Base-by-base conservation (phyloP, 306 rosid genomes). In the Dryas alaskensis region DNA sequence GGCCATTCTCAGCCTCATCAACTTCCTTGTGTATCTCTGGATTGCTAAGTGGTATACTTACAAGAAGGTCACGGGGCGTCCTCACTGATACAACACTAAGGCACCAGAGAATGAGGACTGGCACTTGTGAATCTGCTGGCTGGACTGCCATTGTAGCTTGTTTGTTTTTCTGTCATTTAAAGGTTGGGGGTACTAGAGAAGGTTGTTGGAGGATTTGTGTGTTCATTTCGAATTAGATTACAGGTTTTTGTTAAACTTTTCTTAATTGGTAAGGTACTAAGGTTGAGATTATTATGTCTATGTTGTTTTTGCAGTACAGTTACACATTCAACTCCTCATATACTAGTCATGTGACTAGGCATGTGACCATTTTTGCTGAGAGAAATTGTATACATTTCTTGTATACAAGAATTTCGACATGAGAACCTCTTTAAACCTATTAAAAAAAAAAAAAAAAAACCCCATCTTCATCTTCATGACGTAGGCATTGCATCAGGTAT, bases 1-100 rank as follows among this genome's bases (percentile, higher is more conserved):
- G 86, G 63, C 96, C 19, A 58, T 81, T 82, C 90, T 92, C 37
- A 87, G 96, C 75, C 45, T 84, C 60, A 42, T 87, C 10, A 87
- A 92, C 81, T 86, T 92, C 84, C 39, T 87, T 53, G 80, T 65
- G 2, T 92, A 72, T 80, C 81, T 92, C 11, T 81, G 80, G 73
- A 81, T 89, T 69, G 84, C 97, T 0, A 92, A 83, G 81, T 79
- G 87, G 75, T 90, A 89, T 40, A 77, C 61, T 44, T 89, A 87
- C 87, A 90, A 92, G 85, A 88, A 80, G 72, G 85, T 37, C 14
- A 66, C 61, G 27, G 81, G 69, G 42, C 67, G 72, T 65, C n/a
- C 25, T 59, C 55, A 27, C 12, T 80, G 49, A 80, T n/a, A 6
- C 46, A 52, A 0, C 10, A 49, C 46, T 27, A 53, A 22, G 13